Percentiles rank a stretch among this genome's conserved stretches.
phyloP scores from a whole-genome alignment of 2,329 filamentous ascomycete species.

The Exserohilum rostratum region DNA sequence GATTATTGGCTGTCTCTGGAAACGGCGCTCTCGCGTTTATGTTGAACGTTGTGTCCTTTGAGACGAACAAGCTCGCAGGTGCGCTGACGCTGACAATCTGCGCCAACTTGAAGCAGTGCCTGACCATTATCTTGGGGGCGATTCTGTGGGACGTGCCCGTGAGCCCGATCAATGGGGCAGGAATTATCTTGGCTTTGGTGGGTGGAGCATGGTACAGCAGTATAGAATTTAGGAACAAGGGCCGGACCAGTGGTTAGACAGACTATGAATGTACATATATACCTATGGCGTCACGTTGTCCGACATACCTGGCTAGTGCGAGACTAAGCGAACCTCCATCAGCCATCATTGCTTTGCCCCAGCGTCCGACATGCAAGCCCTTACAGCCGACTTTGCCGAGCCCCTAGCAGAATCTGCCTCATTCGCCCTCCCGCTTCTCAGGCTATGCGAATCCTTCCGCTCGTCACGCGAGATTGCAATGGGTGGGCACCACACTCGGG shows the following conservation, averaged over 20 bases:
- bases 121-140: slow-evolving; percentile 2
- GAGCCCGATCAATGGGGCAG: slow-evolving; percentile 4
- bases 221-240: slow-evolving; percentile 3
- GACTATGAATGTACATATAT: not conserved
- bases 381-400: slow-evolving; percentile 2
- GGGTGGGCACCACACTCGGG: not conserved
- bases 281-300: not conserved
- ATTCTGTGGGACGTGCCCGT: slow-evolving; percentile 6
- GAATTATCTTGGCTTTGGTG: slow-evolving; percentile 3
- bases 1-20: not conserved
- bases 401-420: slow-evolving; percentile 1
- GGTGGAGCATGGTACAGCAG: slow-evolving; percentile 6
- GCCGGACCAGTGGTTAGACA: slow-evolving; percentile 1
- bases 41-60: slow-evolving; percentile 4
- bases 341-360: no score
- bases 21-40: slow-evolving; percentile 4
- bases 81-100: slow-evolving; percentile 7
- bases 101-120: slow-evolving; percentile 6
- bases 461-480: not conserved
- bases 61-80: slow-evolving; percentile 7
- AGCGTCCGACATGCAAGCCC: not conserved
- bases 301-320: not conserved
- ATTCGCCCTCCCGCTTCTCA: not conserved
- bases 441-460: not conserved
- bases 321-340: not conserved